phyloP scores from a whole-genome alignment of 148 eudicot genomes.

The Heliamphora exappendiculata region DNA sequence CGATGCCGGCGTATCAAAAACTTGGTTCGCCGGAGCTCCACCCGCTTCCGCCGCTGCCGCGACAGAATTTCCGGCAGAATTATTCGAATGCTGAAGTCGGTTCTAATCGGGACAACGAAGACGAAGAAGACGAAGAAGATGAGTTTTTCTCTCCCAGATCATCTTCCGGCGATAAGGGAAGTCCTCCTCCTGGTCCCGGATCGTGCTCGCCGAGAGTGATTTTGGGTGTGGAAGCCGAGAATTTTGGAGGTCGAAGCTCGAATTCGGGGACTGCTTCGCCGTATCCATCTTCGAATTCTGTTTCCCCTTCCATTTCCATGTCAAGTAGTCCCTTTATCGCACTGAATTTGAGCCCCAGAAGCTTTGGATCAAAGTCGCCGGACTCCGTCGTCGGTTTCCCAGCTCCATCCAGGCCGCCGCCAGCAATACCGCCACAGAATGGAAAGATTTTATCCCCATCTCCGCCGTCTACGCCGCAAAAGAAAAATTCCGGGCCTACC shows the following conservation, averaged over 20 bases:
- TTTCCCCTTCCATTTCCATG: conserved; percentile 23
- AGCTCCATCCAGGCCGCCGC: conserved; percentile 21
- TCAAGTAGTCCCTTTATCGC: conserved; percentile 27
- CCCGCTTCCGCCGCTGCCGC: conserved; percentile 74
- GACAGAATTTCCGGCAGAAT: conserved; percentile 14
- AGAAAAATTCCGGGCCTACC: neutral
- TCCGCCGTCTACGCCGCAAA: conserved; percentile 12
- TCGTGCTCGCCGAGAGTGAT: conserved; percentile 7
- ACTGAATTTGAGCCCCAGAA: conserved; percentile 23
- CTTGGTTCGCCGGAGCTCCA: conserved; percentile 72
- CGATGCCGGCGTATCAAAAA: conserved; percentile 13
- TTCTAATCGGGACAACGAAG: conserved; percentile 2
- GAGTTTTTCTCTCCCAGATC: conserved; percentile 58
- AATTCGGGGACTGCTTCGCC: conserved; percentile 23
- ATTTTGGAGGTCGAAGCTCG: conserved; percentile 10
- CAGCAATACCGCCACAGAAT: conserved; percentile 16
- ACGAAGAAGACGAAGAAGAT: conserved; percentile 27
- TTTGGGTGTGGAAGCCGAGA: conserved; percentile 6
- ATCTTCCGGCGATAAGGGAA: conserved; percentile 20
- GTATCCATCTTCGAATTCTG: conserved; percentile 19
- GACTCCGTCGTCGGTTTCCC: conserved; percentile 22
- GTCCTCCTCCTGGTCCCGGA: conserved; percentile 4
- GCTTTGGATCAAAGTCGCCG: conserved; percentile 25
- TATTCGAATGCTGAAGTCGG: neutral
- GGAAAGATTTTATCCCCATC: conserved; percentile 19